Evolutionary conservation across 225 moss, liverwort and hornwort genomes (phyloP).

Genomic region (Physcomitrellopsis africana): DNA sequence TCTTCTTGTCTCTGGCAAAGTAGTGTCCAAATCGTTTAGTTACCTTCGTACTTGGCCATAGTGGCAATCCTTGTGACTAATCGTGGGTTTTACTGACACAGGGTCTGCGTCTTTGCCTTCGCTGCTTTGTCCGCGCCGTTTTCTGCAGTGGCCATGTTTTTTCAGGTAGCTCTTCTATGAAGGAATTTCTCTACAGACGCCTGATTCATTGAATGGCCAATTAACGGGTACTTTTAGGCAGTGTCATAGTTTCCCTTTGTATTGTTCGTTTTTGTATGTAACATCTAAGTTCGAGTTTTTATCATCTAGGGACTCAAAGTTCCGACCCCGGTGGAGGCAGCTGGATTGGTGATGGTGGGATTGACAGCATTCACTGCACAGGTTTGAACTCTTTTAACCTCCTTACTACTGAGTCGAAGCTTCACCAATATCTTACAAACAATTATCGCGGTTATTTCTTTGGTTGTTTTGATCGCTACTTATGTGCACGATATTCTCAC

Average conservation of each 20-base stretch:
- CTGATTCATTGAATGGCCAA: constrained; percentile 7
- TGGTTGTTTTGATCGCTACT: background rate
- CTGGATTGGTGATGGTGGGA: constrained; percentile 63
- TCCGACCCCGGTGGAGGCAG: constrained; percentile 46
- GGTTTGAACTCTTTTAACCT: constrained; percentile 36
- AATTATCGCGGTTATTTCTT: background rate
- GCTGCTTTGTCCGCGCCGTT: constrained; percentile 75
- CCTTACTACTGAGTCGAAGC: constrained; percentile 6
- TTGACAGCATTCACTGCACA: constrained; percentile 70
- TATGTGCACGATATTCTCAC: background rate
- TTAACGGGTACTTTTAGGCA: background rate
- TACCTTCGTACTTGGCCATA: background rate
- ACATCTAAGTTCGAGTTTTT: background rate
- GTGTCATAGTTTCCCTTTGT: background rate
- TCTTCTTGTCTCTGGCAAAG: constrained; percentile 5
- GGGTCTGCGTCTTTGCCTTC: constrained; percentile 81
- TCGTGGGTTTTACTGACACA: constrained; percentile 35
- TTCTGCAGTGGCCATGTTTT: constrained; percentile 55
- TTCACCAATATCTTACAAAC: background rate
- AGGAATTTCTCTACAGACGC: constrained; percentile 1
- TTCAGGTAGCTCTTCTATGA: constrained; percentile 55
- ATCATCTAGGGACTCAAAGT: constrained; percentile 55
- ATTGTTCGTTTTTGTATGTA: background rate
- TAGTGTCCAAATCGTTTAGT: background rate
- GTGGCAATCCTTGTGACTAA: constrained; percentile 3